Percentiles rank a stretch among this genome's conserved stretches.
Conservation (phyloP, 768 basidiomycete genomes). For the Tulasnella sp. region DNA sequence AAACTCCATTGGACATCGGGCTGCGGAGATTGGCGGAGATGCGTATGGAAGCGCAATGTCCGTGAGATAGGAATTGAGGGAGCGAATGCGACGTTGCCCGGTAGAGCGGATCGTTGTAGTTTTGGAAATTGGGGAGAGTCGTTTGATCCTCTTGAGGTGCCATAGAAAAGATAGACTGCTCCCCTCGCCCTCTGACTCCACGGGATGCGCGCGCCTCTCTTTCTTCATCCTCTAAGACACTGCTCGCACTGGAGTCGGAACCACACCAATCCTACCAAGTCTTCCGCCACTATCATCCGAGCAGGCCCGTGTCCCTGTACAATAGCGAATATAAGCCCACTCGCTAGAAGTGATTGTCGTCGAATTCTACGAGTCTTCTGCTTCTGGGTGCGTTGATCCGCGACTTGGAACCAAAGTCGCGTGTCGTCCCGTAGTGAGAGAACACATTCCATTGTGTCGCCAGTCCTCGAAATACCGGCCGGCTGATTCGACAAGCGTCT, state of each 20-base stretch:
- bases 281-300: neutral
- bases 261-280: neutral
- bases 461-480: neutral
- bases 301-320: neutral
- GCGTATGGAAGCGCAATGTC: neutral
- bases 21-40: neutral
- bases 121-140: neutral
- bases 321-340: neutral
- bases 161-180: neutral
- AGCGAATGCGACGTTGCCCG: neutral
- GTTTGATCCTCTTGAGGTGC: neutral
- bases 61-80: neutral
- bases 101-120: neutral
- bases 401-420: neutral
- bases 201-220: neutral
- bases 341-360: neutral
- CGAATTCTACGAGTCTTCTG: neutral
- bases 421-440: neutral
- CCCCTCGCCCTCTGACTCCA: neutral
- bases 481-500: no score
- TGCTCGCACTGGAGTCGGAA: neutral
- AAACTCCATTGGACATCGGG: neutral
- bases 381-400: neutral
- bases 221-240: neutral
- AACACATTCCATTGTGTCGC: neutral